Conservation (phyloP, 1,139 yeast genomes). For the Saccharomyces uvarum region DNA sequence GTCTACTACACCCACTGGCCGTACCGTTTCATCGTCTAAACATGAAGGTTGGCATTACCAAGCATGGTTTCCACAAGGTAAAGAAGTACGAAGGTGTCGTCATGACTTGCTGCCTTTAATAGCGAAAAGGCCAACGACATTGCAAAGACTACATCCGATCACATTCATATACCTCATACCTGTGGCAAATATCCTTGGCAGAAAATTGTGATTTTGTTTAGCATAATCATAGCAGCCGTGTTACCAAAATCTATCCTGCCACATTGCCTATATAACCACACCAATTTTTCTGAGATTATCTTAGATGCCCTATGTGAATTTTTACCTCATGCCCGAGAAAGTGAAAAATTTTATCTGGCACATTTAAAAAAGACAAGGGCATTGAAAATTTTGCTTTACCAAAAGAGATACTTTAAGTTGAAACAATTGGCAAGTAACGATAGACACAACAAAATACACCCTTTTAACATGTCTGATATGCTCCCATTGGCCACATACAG, state of each 20-base stretch:
- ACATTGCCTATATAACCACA: not conserved
- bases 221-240: not conserved
- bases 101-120: not conserved
- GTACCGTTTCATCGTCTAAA: not conserved
- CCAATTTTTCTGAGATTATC: not conserved
- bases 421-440: not conserved
- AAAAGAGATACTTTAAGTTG: not conserved
- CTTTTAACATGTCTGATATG: not conserved
- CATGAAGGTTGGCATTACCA: not conserved
- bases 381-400: not conserved
- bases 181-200: not conserved
- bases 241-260: not conserved
- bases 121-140: not conserved
- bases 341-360: not conserved
- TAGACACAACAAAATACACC: not conserved
- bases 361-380: not conserved
- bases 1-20: not conserved
- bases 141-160: not conserved
- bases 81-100: not conserved
- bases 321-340: not conserved
- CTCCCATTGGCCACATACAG: slow-evolving; percentile 31
- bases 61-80: not conserved
- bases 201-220: not conserved
- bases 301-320: not conserved
- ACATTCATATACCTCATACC: not conserved